phyloP scores from a whole-genome alignment of 208 protist species.

The Leishmania martiniquensis region DNA sequence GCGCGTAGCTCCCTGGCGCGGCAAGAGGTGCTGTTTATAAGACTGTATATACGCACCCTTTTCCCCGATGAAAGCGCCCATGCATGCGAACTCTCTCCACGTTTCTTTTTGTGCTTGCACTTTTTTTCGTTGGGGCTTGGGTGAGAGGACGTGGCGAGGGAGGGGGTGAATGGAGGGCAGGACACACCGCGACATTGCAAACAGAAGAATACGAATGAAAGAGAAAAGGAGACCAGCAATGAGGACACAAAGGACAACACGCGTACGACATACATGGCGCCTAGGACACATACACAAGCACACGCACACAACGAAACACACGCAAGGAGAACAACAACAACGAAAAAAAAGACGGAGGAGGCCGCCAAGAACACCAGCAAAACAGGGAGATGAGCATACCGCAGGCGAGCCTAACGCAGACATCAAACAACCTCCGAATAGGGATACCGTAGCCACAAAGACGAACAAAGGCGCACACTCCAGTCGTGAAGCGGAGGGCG shows the following conservation, averaged over 20 bases:
- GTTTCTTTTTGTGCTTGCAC: not conserved
- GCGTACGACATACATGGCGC: too few species aligned
- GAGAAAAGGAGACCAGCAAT: not conserved
- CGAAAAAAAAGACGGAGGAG: not conserved
- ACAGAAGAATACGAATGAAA: not conserved
- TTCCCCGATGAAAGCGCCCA: too few species aligned
- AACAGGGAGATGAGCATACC: not conserved
- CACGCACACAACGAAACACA: not conserved
- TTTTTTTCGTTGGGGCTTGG: not conserved
- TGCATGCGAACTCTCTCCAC: too few species aligned
- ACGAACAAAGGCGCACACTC: too few species aligned
- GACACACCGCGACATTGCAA: not conserved
- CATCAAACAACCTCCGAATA: too few species aligned
- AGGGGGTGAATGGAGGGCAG: not conserved
- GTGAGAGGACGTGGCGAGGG: too few species aligned
- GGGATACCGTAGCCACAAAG: too few species aligned
- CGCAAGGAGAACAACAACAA: not conserved
- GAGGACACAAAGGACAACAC: not conserved
- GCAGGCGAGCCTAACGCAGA: too few species aligned
- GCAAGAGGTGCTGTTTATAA: not conserved
- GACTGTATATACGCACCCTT: not conserved
- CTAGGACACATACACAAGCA: not conserved
- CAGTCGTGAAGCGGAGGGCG: too few species aligned
- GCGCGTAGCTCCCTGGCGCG: not conserved
- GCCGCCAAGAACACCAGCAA: not conserved